Evolutionary conservation across 805 yeast genomes (phyloP), one percentile per base, ranked within the genome.

Genomic region (Pachysolen tannophilus): DNA sequence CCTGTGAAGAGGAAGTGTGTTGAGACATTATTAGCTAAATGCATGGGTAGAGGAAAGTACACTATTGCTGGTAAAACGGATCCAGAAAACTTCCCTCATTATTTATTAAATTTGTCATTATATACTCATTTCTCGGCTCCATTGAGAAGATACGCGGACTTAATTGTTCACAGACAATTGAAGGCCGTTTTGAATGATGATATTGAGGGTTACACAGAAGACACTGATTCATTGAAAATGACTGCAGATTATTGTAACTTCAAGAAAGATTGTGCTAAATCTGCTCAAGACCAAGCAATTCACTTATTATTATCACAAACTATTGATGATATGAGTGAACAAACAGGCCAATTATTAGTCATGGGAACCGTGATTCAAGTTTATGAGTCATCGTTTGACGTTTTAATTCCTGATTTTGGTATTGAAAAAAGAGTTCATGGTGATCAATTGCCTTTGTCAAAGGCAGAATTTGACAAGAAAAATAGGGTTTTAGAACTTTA

Each of bases 391-490:
- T 85, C 97, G 2, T 92, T 92, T 61, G 98, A 92, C 56, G 90
- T 88, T 3, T 75, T 82, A 45, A 67, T 88, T 42, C 95, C 96
- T 2, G 95, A 86, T 45, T 82, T 87, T 61, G 97, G 97, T 29
- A 82, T 88, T 47, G 97, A 88, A 54, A 88, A 88, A 58, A 71
- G 97, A 50, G 96, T 88, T 16, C 98, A 92, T 52, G 97, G 97
- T 19, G 98, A 92, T 59, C 97, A 92, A 59, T 65, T 92, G 37
- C 97, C 97, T 8, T 65, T 90, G 43, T 75, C 75, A 17, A 88
- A 87, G 56, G 97, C 97, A 5, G 97, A 92, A 56, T 92, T 82
- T 55, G 88, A 84, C 55, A 82, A 80, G 52, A 49, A 53, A 13
- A 62, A 70, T 27, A 69, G 85, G 30, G 60, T 76, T 8, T 66